phyloP scores from a whole-genome alignment of 345 rosid species.

The Excoecaria cochinchinensis region DNA sequence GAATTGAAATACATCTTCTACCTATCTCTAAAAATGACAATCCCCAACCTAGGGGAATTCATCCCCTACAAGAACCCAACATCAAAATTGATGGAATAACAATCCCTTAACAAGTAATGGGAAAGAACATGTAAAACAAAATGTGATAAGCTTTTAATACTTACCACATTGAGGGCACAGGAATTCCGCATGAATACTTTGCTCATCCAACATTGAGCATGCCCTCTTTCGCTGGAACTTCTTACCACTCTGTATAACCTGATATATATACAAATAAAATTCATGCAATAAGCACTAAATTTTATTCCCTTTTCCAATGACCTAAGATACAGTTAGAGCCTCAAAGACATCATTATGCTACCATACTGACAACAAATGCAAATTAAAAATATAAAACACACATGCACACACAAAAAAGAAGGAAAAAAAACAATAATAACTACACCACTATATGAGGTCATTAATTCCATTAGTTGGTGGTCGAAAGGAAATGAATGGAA shows the following conservation, averaged over 20 bases:
- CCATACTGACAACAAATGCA: background rate
- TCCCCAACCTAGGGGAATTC: background rate
- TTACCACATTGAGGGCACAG: constrained; percentile 90
- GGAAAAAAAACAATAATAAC: background rate
- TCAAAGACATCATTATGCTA: no score
- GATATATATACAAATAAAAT: constrained; percentile 7
- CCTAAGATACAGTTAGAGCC: background rate
- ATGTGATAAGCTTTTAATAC: constrained; percentile 13
- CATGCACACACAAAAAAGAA: background rate
- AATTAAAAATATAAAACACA: background rate
- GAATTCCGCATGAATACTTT: constrained; percentile 37
- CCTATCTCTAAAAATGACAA: background rate
- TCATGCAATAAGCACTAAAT: background rate
- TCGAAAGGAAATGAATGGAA: background rate
- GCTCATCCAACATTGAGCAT: constrained; percentile 33
- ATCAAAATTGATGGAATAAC: background rate
- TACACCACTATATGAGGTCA: background rate
- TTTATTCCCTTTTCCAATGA: background rate
- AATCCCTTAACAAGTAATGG: background rate
- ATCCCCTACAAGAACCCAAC: background rate
- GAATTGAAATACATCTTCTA: background rate
- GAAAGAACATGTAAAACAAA: background rate
- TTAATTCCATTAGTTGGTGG: background rate
- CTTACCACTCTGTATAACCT: constrained; percentile 65
- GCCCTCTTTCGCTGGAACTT: constrained; percentile 44